A percentile compares a stretch with the other conserved stretches of the same genome.
Conservation (phyloP, 257 asterid genomes). For the Agastache rugosa region DNA sequence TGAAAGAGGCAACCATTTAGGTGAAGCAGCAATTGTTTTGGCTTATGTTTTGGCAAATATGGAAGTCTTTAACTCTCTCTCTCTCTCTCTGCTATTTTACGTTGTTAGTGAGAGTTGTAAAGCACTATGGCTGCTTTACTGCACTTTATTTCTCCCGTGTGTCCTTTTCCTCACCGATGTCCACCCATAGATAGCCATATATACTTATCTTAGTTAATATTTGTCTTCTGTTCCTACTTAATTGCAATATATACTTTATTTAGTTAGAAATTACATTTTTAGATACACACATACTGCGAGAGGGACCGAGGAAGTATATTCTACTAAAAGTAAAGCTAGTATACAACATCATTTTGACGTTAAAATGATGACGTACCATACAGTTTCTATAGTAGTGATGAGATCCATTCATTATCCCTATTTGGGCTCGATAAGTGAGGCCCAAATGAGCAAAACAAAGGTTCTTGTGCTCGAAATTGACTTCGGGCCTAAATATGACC, state of each 20-base stretch:
- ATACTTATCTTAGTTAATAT: not conserved
- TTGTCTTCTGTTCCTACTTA: not conserved
- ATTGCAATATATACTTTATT: not conserved
- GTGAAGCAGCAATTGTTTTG: conserved; percentile 12
- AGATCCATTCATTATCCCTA: too few relatives aligned
- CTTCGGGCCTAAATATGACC: too few relatives aligned
- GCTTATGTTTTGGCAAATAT: conserved; percentile 25
- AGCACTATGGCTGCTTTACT: conserved; percentile 1
- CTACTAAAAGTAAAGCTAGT: too few relatives aligned
- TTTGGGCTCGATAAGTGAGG: too few relatives aligned
- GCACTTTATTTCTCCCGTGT: not conserved
- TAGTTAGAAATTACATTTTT: not conserved
- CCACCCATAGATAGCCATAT: not conserved
- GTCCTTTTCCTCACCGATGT: conserved; percentile 1
- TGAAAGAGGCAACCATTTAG: not conserved
- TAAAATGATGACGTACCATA: too few relatives aligned
- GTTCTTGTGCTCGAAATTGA: too few relatives aligned
- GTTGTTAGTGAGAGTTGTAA: conserved; percentile 20
- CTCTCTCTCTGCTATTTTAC: not conserved
- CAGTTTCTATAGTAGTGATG: too few relatives aligned
- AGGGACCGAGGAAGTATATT: too few relatives aligned
- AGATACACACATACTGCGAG: too few relatives aligned
- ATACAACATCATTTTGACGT: too few relatives aligned
- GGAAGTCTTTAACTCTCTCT: not conserved
- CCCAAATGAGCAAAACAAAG: too few relatives aligned